Conservation (phyloP, 1,284 basidiomycete genomes). For the Ganoderma boninense region DNA sequence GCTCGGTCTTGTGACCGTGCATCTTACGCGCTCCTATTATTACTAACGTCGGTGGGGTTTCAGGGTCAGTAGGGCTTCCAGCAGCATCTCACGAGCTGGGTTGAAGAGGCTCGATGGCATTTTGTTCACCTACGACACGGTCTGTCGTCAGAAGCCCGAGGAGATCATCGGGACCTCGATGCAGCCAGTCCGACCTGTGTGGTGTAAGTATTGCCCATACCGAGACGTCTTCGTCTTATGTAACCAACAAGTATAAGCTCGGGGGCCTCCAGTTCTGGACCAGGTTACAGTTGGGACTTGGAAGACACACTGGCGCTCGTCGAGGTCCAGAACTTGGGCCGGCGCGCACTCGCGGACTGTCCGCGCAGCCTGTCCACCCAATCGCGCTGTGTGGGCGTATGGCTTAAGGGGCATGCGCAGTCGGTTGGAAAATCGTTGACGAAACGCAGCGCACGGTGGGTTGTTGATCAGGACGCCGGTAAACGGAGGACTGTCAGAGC, state of each 20-base stretch:
- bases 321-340: not conserved
- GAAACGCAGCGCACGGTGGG: not conserved
- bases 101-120: no score
- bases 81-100: no score
- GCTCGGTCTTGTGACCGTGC: constrained; percentile 32
- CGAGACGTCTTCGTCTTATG: not conserved
- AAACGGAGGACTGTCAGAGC: not conserved
- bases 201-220: not conserved
- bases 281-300: not conserved
- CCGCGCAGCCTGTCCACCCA: not conserved
- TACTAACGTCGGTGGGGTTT: not conserved
- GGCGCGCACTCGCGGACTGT: not conserved
- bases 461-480: not conserved
- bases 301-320: not conserved
- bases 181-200: no score
- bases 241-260: not conserved
- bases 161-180: not conserved
- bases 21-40: constrained; percentile 21
- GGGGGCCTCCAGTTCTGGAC: not conserved
- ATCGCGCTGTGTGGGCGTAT: not conserved
- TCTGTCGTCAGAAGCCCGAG: not conserved
- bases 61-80: no score
- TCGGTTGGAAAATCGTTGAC: not conserved
- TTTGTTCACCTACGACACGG: not conserved
- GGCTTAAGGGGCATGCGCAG: not conserved